phyloP scores from a whole-genome alignment of 2,329 filamentous ascomycete genomes.

The Calonectria hongkongensis region DNA sequence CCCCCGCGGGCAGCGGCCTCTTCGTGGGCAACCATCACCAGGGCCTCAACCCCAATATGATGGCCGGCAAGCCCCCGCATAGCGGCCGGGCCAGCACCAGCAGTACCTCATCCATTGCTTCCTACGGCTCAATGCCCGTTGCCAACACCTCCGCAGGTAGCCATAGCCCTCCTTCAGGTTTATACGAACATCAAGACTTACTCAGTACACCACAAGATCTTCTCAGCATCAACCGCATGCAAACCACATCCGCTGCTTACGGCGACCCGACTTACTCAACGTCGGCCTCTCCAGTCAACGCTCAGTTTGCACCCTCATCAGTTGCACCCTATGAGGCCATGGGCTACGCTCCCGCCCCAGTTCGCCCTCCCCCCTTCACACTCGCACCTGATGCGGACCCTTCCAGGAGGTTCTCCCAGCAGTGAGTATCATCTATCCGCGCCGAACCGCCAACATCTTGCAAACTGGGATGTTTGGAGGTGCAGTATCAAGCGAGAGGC shows the following conservation, averaged over 20 bases:
- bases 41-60: conserved; percentile 74
- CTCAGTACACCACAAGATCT: conserved; percentile 85
- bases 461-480: not conserved
- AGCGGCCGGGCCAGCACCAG: conserved; percentile 75
- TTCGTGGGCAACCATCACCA: conserved; percentile 75
- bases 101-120: conserved; percentile 77
- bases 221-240: conserved; percentile 79
- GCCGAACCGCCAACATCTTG: not conserved
- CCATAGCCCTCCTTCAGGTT: conserved; percentile 71
- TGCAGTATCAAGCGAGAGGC: not conserved
- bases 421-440: conserved; percentile 79
- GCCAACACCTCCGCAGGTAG: conserved; percentile 83
- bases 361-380: conserved; percentile 73
- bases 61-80: conserved; percentile 64
- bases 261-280: conserved; percentile 81
- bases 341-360: conserved; percentile 81
- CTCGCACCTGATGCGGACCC: conserved; percentile 74
- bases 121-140: conserved; percentile 83
- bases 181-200: conserved; percentile 64
- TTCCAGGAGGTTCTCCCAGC: conserved; percentile 84
- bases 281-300: conserved; percentile 79
- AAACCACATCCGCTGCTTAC: conserved; percentile 78
- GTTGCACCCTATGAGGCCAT: conserved; percentile 84
- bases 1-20: conserved; percentile 76
- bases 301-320: conserved; percentile 78